A percentile compares a stretch with the other conserved stretches of the same genome.
These are phyloP conservation scores for Umbelopsis ramanniana DNA, from an alignment of 192 early-diverging fungal genomes.

Conservation along the genomic window DNA sequence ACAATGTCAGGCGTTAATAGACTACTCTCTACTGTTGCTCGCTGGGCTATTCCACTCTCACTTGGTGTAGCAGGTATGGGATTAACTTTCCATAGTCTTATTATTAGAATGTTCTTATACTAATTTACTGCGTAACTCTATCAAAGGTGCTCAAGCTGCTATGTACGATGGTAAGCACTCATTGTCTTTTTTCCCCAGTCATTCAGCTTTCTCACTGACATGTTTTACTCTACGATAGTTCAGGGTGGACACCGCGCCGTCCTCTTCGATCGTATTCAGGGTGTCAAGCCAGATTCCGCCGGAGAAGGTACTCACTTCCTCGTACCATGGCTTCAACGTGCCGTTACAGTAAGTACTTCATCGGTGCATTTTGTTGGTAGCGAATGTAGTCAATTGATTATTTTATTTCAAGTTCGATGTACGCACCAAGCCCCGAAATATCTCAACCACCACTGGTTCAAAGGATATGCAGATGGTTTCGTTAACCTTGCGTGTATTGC, in stretches of 20 bases:
- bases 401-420: slow-evolving; percentile 74
- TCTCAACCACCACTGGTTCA: slow-evolving; percentile 98
- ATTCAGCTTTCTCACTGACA: background rate
- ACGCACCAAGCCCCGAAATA: slow-evolving; percentile 94
- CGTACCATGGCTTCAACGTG: slow-evolving; percentile 94
- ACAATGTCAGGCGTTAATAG: slow-evolving; percentile 18
- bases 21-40: slow-evolving; percentile 70
- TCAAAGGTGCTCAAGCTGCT: slow-evolving; percentile 65
- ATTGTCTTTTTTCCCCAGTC: background rate
- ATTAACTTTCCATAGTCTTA: background rate
- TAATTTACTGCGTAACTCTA: background rate
- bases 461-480: slow-evolving; percentile 99
- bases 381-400: background rate
- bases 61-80: slow-evolving; percentile 58
- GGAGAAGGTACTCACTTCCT: slow-evolving; percentile 98
- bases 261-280: slow-evolving; percentile 94
- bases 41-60: slow-evolving; percentile 79
- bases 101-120: background rate
- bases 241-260: slow-evolving; percentile 96
- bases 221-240: slow-evolving; percentile 58
- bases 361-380: background rate
- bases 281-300: slow-evolving; percentile 79
- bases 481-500: slow-evolving; percentile 90
- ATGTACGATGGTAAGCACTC: slow-evolving; percentile 88
- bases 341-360: slow-evolving; percentile 47